These are phyloP conservation scores for Calonectria naviculata DNA, from an alignment of 2,329 filamentous ascomycete genomes.

Conservation along the genomic window DNA sequence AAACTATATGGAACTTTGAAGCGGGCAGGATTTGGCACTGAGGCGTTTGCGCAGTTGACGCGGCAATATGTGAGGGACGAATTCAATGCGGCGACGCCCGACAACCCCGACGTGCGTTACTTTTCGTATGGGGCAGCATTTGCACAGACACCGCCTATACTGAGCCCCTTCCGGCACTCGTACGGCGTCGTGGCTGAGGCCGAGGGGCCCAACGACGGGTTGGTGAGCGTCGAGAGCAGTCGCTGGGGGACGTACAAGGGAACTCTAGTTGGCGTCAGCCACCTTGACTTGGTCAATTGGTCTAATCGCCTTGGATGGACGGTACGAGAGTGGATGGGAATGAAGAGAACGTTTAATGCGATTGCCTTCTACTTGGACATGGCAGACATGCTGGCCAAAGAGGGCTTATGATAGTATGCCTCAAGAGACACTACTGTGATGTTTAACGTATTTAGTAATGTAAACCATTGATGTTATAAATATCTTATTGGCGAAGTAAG, in stretches of 20 bases:
- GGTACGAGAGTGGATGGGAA: constrained; percentile 63
- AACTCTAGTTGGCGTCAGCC: constrained; percentile 70
- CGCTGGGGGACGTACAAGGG: constrained; percentile 74
- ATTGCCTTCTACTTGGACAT: constrained; percentile 75
- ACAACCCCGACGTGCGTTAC: constrained; percentile 65
- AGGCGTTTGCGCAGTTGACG: constrained; percentile 71
- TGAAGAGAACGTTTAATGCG: constrained; percentile 71
- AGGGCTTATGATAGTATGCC: constrained; percentile 56
- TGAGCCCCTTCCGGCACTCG: constrained; percentile 71
- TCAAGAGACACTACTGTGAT: neutral
- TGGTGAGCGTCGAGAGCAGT: constrained; percentile 74
- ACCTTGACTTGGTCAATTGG: constrained; percentile 77
- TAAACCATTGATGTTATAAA: neutral
- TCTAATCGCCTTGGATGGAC: constrained; percentile 69
- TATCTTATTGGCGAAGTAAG: neutral
- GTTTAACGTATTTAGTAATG: neutral
- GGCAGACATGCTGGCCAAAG: constrained; percentile 77
- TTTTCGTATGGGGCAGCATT: constrained; percentile 70
- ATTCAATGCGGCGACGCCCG: constrained; percentile 69
- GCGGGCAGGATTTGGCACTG: constrained; percentile 65
- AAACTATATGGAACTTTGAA: constrained; percentile 65
- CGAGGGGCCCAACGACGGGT: constrained; percentile 73
- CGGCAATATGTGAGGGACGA: constrained; percentile 65
- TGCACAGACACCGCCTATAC: constrained; percentile 62
- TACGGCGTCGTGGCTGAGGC: constrained; percentile 59